These are phyloP conservation scores for Begonia masoniana DNA, from an alignment of 306 rosid species.

Conservation along the genomic window DNA sequence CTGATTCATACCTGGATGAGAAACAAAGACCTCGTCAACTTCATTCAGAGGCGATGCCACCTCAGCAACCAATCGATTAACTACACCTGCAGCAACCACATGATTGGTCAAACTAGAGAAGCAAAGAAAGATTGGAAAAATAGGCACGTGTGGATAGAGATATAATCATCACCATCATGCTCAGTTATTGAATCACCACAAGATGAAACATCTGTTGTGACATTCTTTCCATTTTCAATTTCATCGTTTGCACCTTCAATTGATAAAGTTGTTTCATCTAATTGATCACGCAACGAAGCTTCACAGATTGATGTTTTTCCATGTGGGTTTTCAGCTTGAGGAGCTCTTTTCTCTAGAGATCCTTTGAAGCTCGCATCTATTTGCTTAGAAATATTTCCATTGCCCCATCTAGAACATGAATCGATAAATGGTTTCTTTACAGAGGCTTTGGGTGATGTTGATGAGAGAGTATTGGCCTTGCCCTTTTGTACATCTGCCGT, in stretches of 20 bases:
- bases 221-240: constrained; percentile 25
- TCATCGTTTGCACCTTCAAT: constrained; percentile 18
- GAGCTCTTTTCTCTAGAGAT: constrained; percentile 10
- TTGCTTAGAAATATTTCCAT: constrained; percentile 9
- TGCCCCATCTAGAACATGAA: not conserved
- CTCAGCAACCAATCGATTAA: constrained; percentile 1
- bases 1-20: constrained; percentile 14
- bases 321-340: constrained; percentile 3
- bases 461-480: not conserved
- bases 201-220: constrained; percentile 18
- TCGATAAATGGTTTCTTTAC: no score
- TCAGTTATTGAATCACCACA: constrained; percentile 19
- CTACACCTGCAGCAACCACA: constrained; percentile 13
- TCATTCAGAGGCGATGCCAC: constrained; percentile 17
- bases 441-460: no score
- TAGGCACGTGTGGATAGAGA: no score
- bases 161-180: not conserved
- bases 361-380: constrained; percentile 14
- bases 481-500: constrained; percentile 13
- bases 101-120: constrained; percentile 10
- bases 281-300: constrained; percentile 12
- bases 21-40: constrained; percentile 14
- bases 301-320: constrained; percentile 8
- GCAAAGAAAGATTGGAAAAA: constrained; percentile 11
- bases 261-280: no score